Evolutionary conservation across 73 alveolate species (phyloP), one percentile per base, ranked within the genome.

Genomic region (Paraurostyla sp.): DNA sequence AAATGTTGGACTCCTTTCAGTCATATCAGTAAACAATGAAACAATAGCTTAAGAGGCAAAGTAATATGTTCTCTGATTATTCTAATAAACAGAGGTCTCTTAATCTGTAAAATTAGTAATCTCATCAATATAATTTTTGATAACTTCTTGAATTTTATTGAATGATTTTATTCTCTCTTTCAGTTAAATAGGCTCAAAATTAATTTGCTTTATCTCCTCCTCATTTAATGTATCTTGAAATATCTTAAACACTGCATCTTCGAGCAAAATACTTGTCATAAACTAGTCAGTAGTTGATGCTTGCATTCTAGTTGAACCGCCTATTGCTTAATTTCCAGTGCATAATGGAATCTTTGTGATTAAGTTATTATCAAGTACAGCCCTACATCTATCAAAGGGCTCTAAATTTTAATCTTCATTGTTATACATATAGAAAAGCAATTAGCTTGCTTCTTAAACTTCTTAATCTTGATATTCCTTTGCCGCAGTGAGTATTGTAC

Each of bases 271-370:
- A 50, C 87, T 73, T 7, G 46, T 57, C 16, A 50, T 9, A 45
- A 27, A 73, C 27, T 73, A 48, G 30, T 45, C 71, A 50, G 73
- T 73, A 7, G 87, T 73, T 42, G 87, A 73, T 22, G 87, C 87
- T 50, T 73, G 71, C 87, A 73, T 73, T 45, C 87, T 73, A 15
- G 87, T 73, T 23, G 87, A 73, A 50, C 87, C 87, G 7, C 87
- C 59, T 13, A 73, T 48, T 23, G 87, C 68, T 30, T 73, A 29
- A 23, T n/a, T 20, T 20, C 87, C 87, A 7, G 87, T 73, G 23
- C 57, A 73, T 43, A 73, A 43, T 4, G 87, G 32, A 0, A 73
- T 73, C 59, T 73, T 73, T 18, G 87, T 73, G 59, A 73, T 73
- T 23, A 48, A 25, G 1, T 42, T 27, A 73, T 73, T 27, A n/a